A percentile compares a stretch with the other conserved stretches of the same genome.
Evolutionary conservation across 2,329 filamentous ascomycete species (phyloP).

Genomic region (Penicillium brevicompactum): DNA sequence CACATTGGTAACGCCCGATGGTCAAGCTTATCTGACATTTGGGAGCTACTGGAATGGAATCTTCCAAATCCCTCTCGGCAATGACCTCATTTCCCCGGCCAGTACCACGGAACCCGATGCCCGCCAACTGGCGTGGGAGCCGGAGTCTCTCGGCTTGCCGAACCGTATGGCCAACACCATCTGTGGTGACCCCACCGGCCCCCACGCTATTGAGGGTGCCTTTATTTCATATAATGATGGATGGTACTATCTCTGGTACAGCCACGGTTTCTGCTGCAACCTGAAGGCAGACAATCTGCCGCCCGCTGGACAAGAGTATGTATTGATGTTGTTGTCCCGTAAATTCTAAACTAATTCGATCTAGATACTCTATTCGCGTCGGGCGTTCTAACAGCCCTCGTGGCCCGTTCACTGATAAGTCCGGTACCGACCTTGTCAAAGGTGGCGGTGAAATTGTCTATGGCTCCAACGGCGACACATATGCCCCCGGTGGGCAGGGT

Average conservation of each 20-base stretch:
- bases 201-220: slow-evolving; percentile 36
- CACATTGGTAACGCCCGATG: slow-evolving; percentile 45
- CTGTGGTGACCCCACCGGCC: slow-evolving; percentile 33
- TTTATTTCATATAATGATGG: slow-evolving; percentile 32
- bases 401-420: slow-evolving; percentile 59
- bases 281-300: slow-evolving; percentile 41
- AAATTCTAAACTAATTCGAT: slow-evolving; percentile 2
- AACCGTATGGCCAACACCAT: slow-evolving; percentile 26
- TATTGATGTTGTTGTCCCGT: background rate
- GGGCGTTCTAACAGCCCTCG: slow-evolving; percentile 58
- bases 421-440: slow-evolving; percentile 53
- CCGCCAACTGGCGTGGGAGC: slow-evolving; percentile 33
- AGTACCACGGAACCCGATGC: slow-evolving; percentile 26
- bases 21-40: slow-evolving; percentile 57
- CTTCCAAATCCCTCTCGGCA: slow-evolving; percentile 58
- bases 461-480: slow-evolving; percentile 61
- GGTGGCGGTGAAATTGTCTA: slow-evolving; percentile 65
- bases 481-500: slow-evolving; percentile 68
- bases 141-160: slow-evolving; percentile 18
- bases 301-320: slow-evolving; percentile 54
- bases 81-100: slow-evolving; percentile 26
- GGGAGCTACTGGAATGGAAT: slow-evolving; percentile 71
- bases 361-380: slow-evolving; percentile 63
- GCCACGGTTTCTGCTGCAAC: slow-evolving; percentile 37
- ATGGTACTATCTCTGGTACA: slow-evolving; percentile 40